Base-by-base conservation (phyloP, 1,284 basidiomycete genomes). In the Austropuccinia psidii region DNA sequence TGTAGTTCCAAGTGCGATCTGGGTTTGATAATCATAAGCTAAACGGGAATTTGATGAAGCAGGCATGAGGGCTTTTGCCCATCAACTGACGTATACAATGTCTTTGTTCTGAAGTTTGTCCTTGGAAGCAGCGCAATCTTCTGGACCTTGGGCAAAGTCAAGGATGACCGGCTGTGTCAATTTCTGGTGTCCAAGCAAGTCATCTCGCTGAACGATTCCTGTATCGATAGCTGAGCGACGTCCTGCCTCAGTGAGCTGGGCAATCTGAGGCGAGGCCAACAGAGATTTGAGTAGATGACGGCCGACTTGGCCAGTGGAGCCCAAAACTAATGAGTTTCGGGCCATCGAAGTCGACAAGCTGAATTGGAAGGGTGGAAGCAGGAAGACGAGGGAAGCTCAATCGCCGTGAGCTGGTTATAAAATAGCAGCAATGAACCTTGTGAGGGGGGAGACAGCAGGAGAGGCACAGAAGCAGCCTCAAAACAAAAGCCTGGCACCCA, bases 221-320 rank as follows among this genome's bases (percentile, higher is more conserved):
- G 31, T 64, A 24, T 55, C 61, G 21, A 64, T 43, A 4, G 41
- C 61, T 29, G 41, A 57, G 9, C 54, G n/a, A 57, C 54, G 54
- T n/a, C 54, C 54, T 31, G 54, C 54, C n/a, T 57, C 54, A 57
- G 54, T 57, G 21, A 55, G 24, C n/a, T 47, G 6, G 33, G 64
- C 45, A 62, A 75, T 78, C 0, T 67, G 57, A 0, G 74, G 75
- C 1, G 65, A 9, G 0, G 47, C 8, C 2, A 79, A 70, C 4
- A 79, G 75, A 9, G 35, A 55, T 0, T 74, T 54, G 4, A 79
- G 76, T 2, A 78, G 67, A 13, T 64, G 75, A 43, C 75, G 76
- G 21, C 78, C 78, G 8, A 78, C 77, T 4, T 77, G 77, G 33
- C 78, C 78, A 0, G 77, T 78, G 2, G 77, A 75, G 5, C 78